Base-by-base conservation (phyloP, 768 basidiomycete species). In the Cystobasidium onofrii region DNA sequence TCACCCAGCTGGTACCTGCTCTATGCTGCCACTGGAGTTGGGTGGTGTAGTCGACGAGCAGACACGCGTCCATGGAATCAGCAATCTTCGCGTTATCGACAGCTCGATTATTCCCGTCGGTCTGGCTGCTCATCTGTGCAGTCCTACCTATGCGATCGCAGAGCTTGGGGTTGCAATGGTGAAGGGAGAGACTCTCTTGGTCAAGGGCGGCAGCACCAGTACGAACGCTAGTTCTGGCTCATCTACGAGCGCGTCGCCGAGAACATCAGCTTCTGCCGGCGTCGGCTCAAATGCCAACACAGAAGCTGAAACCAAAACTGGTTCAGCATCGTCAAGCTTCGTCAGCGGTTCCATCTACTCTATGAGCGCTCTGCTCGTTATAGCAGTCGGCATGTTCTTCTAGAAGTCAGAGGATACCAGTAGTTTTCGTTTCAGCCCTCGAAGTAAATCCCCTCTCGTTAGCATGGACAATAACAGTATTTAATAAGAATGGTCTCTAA, bases 21-120 rank as follows among this genome's bases (percentile, higher is more conserved):
- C 83, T 1, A 85, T 86, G 84, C 78, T 83, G 41, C 81, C 83
- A 6, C 76, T 77, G 27, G 77, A 75, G 12, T 75, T 74, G 20
- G 83, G 81, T 39, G 85, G 85, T 46, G 85, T 85, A 6, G 84
- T 86, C 63, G 83, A 84, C 76, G 79, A 80, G 39, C 78, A 82
- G 50, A 76, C 84, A 25, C 75, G 78, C 15, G 85, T 86, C 0
- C 82, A 86, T 75, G 85, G 84, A 20, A 80, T 83, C 18, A 63
- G 72, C 36, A 83, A 84, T 71, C 77, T 86, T 34, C 80, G 84
- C 57, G 82, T 83, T 41, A 78, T 80, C n/a, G 83, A 84, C 72
- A 76, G 74, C 77, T 77, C 78, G 1, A 75, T 44, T 50, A 75
- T 79, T 25, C 78, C 78, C 0, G 17, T 79, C 29, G 50, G 65